A percentile compares a stretch with the other conserved stretches of the same genome.
Conservation (phyloP, 2,329 filamentous ascomycete species). For the Microcyclosporella mali region DNA sequence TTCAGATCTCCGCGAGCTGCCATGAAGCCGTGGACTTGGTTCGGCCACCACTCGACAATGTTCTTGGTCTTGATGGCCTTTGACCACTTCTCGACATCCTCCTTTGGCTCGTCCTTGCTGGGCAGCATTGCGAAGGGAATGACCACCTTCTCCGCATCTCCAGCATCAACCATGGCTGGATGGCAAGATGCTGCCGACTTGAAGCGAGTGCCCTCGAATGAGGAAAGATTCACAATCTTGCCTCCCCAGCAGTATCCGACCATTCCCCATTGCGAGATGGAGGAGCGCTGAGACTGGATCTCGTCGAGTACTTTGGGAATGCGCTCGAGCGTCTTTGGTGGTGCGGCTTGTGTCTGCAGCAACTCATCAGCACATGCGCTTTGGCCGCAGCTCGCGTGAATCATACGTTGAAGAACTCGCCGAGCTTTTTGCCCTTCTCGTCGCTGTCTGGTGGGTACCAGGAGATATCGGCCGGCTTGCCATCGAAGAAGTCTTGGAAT, state of each 20-base stretch:
- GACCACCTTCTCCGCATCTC: conserved; percentile 50
- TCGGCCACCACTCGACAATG: conserved; percentile 44
- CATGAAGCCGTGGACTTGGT: conserved; percentile 36
- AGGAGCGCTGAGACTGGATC: conserved; percentile 43
- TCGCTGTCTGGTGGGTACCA: conserved; percentile 46
- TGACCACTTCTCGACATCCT: conserved; percentile 46
- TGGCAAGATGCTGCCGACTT: conserved; percentile 53
- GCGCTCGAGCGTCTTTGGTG: conserved; percentile 51
- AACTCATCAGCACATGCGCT: conserved; percentile 3
- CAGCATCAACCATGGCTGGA: conserved; percentile 56
- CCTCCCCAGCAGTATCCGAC: conserved; percentile 56
- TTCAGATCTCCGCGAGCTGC: conserved; percentile 38
- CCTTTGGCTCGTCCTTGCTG: conserved; percentile 50
- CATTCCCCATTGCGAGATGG: conserved; percentile 52
- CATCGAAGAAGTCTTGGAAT: conserved; percentile 71
- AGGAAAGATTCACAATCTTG: conserved; percentile 52
- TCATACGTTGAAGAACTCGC: conserved; percentile 48
- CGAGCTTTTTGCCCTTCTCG: conserved; percentile 55
- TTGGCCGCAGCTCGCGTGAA: neutral
- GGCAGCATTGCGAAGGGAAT: conserved; percentile 55
- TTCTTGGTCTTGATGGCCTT: conserved; percentile 43
- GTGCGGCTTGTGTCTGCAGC: conserved; percentile 45
- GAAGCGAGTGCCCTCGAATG: conserved; percentile 48
- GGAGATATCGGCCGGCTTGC: conserved; percentile 56
- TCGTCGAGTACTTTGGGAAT: conserved; percentile 52